phyloP scores from a whole-genome alignment of 2,329 filamentous ascomycete genomes.

The Helotiales sp. region DNA sequence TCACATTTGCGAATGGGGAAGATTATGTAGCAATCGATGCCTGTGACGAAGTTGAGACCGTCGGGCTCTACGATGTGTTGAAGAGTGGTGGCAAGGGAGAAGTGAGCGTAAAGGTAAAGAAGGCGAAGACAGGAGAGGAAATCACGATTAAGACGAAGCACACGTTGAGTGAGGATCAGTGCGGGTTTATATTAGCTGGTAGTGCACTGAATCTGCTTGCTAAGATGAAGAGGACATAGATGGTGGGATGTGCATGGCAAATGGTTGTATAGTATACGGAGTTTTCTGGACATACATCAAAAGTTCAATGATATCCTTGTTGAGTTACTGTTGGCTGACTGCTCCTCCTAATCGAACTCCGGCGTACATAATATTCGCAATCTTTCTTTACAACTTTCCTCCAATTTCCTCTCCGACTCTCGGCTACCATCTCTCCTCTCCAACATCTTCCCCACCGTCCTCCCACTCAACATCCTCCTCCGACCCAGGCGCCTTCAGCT shows the following conservation, averaged over 20 bases:
- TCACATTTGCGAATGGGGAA: conserved; percentile 84
- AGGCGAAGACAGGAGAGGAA: conserved; percentile 60
- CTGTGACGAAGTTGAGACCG: conserved; percentile 79
- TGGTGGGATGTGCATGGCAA: neutral
- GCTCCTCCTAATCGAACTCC: too few relatives aligned
- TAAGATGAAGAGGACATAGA: conserved; percentile 43
- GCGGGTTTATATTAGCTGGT: conserved; percentile 86
- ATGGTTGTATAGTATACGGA: neutral
- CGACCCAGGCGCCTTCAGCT: neutral
- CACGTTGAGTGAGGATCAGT: conserved; percentile 86
- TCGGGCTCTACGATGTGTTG: conserved; percentile 82
- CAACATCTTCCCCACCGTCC: neutral
- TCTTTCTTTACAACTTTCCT: too few relatives aligned
- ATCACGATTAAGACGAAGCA: conserved; percentile 78
- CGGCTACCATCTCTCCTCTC: too few relatives aligned
- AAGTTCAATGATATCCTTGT: conserved; percentile 1
- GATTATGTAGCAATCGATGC: conserved; percentile 86
- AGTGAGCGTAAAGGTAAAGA: conserved; percentile 67
- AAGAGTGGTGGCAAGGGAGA: conserved; percentile 74
- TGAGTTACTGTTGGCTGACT: too few relatives aligned
- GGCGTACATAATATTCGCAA: too few relatives aligned
- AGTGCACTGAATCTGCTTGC: conserved; percentile 91
- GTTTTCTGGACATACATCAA: neutral
- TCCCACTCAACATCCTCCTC: neutral
- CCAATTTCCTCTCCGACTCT: too few relatives aligned